phyloP scores from a whole-genome alignment of 805 yeast species.

The Candida caryicola region DNA sequence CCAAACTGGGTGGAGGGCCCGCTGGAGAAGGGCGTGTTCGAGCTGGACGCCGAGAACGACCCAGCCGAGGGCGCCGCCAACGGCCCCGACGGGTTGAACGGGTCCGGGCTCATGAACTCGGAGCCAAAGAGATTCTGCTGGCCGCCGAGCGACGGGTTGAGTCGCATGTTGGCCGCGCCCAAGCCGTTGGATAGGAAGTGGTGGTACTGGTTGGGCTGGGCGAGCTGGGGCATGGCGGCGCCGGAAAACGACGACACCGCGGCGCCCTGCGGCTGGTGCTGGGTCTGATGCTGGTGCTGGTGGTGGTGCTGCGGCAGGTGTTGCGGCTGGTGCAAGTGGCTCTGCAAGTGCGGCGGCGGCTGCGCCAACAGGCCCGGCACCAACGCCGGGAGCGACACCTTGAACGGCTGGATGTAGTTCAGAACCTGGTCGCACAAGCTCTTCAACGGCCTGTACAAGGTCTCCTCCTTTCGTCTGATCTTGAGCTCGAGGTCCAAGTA shows the following conservation, averaged over 20 bases:
- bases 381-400: conserved; percentile 49
- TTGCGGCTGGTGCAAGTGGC: conserved; percentile 6
- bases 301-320: conserved; percentile 2
- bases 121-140: conserved; percentile 22
- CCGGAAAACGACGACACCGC: background rate
- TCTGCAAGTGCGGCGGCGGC: conserved; percentile 5
- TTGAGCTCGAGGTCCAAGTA: conserved; percentile 55
- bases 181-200: conserved; percentile 25
- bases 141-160: conserved; percentile 13
- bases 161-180: conserved; percentile 28
- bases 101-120: conserved; percentile 22
- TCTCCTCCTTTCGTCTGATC: conserved; percentile 59
- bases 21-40: background rate
- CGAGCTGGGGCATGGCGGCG: conserved; percentile 1
- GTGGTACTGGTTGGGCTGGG: conserved; percentile 23
- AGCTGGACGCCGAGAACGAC: conserved; percentile 4
- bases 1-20: conserved; percentile 23
- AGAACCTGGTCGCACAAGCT: conserved; percentile 50
- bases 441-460: conserved; percentile 47
- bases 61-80: conserved; percentile 10
- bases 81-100: conserved; percentile 14
- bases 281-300: too few relatives aligned
- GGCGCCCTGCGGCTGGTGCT: conserved; percentile 3
- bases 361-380: background rate
- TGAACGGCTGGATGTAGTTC: conserved; percentile 58